Evolutionary conservation across 2,329 filamentous ascomycete species (phyloP), one percentile per base, ranked within the genome.

Genomic region (Fusarium hostae): DNA sequence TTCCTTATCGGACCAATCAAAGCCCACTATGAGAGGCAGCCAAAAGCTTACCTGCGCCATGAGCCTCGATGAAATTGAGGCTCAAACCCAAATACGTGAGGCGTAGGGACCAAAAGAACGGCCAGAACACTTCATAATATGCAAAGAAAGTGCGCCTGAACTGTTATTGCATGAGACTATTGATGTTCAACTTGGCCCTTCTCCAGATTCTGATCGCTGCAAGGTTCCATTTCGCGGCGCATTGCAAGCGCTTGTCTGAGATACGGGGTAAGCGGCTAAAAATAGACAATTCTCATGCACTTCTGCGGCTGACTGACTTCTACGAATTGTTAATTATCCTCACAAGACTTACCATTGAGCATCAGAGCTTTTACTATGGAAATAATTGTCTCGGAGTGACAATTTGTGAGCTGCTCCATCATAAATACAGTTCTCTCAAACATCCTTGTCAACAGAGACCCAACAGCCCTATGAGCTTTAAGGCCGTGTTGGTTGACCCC

Each of bases 111-210:
- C 22, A 20, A 11, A 4, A 3, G 1, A 39, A 16, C 18, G 22
- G 22, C 22, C 48, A 11, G 6, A 20, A 11, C 9, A 9, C 22
- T 6, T 11, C 32, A 11, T 4, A 26, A 20, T 13, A 26, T 35
- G 32, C 12, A 16, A 51, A 20, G 10, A 20, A 9, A 11, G 4
- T 6, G 16, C 37, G 5, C 9, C 2, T 51, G 11, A 8, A n/a
- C 1, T 1, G 18, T 3, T 3, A 15, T 2, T 26, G 22, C 22
- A 37, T 11, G 9, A n/a, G 2, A 4, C 11, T 51, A 37, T 26
- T 11, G 22, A 8, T 2, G 3, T 11, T 8, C 1, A 20, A 6
- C 2, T 8, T 3, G 2, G 22, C 4, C 4, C 16, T 35, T 16
- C 11, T 5, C 32, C 2, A n/a, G 32, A 20, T 6, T 37, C 6